These are phyloP conservation scores for Urochloa ruziziensis DNA, from an alignment of 176 grass and related monocot genomes.

Conservation along the genomic window DNA sequence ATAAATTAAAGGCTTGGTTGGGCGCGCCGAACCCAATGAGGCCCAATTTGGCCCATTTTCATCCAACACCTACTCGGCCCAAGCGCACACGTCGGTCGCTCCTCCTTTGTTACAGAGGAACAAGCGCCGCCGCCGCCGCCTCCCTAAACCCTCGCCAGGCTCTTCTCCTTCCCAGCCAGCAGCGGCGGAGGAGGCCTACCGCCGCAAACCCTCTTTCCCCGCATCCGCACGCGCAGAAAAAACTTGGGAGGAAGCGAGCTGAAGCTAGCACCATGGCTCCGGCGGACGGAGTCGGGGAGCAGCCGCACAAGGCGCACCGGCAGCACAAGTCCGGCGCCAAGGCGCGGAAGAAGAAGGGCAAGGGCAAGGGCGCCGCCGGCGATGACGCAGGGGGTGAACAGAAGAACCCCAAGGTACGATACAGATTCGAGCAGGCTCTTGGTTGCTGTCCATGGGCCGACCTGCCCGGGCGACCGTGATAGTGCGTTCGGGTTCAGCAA, in stretches of 20 bases:
- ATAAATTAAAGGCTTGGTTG: too few relatives aligned
- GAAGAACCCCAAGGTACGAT: slow-evolving; percentile 82
- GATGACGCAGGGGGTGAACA: slow-evolving; percentile 47
- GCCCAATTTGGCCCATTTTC: not conserved
- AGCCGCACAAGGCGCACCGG: slow-evolving; percentile 78
- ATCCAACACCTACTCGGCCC: not conserved
- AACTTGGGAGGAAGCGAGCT: not conserved
- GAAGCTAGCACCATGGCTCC: slow-evolving; percentile 47
- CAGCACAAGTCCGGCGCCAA: slow-evolving; percentile 70
- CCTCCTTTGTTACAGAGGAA: not conserved
- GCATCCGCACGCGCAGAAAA: not conserved
- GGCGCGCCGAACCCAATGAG: too few relatives aligned
- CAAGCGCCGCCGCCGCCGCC: not conserved
- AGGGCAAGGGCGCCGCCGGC: slow-evolving; percentile 39
- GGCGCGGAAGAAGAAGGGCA: slow-evolving; percentile 66
- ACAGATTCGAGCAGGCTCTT: not conserved
- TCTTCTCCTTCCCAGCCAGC: not conserved
- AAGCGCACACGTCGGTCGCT: not conserved
- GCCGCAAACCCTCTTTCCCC: not conserved
- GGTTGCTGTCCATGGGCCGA: not conserved
- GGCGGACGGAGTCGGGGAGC: slow-evolving; percentile 43
- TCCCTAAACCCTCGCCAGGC: slow-evolving; percentile 28
- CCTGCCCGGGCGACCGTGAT: not conserved
- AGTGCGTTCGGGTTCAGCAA: not conserved
- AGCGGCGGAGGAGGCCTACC: slow-evolving; percentile 10